Conservation (phyloP, 2,329 filamentous ascomycete genomes). For the Oidium heveae region DNA sequence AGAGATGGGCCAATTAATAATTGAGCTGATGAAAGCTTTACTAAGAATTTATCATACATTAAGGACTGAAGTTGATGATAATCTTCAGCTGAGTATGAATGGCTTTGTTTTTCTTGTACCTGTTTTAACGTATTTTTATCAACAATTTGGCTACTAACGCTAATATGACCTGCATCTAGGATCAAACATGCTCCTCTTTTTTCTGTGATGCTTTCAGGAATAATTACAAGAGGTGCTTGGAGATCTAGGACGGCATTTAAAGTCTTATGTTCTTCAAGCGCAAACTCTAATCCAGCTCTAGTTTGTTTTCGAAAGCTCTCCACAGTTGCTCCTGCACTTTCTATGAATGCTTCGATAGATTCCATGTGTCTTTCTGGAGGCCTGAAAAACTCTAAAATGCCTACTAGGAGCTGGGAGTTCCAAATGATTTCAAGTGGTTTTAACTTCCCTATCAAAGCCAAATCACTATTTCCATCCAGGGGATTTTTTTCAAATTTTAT, state of each 20-base stretch:
- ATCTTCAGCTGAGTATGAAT: conserved; percentile 71
- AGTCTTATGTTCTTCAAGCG: conserved; percentile 90
- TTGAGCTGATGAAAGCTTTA: conserved; percentile 86
- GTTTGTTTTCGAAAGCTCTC: conserved; percentile 91
- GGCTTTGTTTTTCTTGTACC: conserved; percentile 72
- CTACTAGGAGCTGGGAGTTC: conserved; percentile 81
- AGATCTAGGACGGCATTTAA: conserved; percentile 90
- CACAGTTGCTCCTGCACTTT: conserved; percentile 82
- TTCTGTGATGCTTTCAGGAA: conserved; percentile 75
- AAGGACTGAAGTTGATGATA: conserved; percentile 67
- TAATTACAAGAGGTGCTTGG: conserved; percentile 84
- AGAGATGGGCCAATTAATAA: conserved; percentile 87
- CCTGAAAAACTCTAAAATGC: conserved; percentile 84
- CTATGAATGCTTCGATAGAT: conserved; percentile 86
- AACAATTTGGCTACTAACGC: conserved; percentile 79
- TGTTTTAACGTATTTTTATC: conserved; percentile 76
- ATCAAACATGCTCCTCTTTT: conserved; percentile 70
- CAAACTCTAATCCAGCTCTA: conserved; percentile 83
- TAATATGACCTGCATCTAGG: conserved; percentile 85
- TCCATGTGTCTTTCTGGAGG: conserved; percentile 96
- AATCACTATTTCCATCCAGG: conserved; percentile 73
- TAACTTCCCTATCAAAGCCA: conserved; percentile 69
- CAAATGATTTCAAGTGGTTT: conserved; percentile 95
- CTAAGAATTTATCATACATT: conserved; percentile 92
- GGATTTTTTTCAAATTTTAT: conserved; percentile 88